These are phyloP conservation scores for Massospora cicadina DNA, from an alignment of 371 early-diverging fungal genomes.

Conservation along the genomic window DNA sequence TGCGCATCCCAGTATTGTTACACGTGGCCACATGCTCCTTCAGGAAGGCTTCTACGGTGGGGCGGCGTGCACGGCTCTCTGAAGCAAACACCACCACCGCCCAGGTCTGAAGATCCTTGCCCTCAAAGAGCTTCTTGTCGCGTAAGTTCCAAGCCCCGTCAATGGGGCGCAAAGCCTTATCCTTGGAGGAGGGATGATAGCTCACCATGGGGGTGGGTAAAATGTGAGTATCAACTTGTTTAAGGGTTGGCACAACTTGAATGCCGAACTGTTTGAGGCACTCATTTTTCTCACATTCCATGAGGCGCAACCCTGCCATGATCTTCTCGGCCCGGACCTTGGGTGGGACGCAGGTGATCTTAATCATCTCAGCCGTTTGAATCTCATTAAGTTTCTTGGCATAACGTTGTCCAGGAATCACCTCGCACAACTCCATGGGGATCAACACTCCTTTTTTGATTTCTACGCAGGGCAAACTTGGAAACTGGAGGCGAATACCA, in stretches of 20 bases:
- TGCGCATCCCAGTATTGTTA: slow-evolving; percentile 33
- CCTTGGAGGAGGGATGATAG: slow-evolving; percentile 31
- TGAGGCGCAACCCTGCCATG: slow-evolving; percentile 22
- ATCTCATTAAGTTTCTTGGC: slow-evolving; percentile 54
- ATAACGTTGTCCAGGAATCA: slow-evolving; percentile 52
- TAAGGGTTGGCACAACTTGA: slow-evolving; percentile 32
- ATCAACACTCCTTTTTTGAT: slow-evolving; percentile 39
- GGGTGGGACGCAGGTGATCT: slow-evolving; percentile 65
- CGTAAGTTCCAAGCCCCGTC: slow-evolving; percentile 86
- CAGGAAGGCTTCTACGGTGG: slow-evolving; percentile 27
- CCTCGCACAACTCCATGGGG: slow-evolving; percentile 76
- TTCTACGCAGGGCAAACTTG: slow-evolving; percentile 68
- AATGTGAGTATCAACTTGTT: slow-evolving; percentile 39
- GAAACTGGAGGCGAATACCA: slow-evolving; percentile 39
- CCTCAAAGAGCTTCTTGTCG: slow-evolving; percentile 60
- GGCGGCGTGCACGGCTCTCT: slow-evolving; percentile 16
- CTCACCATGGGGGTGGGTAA: slow-evolving; percentile 59
- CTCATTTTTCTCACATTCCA: slow-evolving; percentile 30
- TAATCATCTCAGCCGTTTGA: slow-evolving; percentile 85
- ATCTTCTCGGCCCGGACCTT: slow-evolving; percentile 40
- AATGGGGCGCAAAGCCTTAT: slow-evolving; percentile 51
- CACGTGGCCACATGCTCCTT: slow-evolving; percentile 25
- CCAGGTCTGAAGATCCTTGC: slow-evolving; percentile 64
- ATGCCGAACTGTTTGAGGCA: slow-evolving; percentile 48
- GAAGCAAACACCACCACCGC: slow-evolving; percentile 45